Percentiles rank a stretch among this genome's conserved stretches.
Conservation (phyloP, 495 filamentous ascomycete species). For the Aspergillus conjunctus region DNA sequence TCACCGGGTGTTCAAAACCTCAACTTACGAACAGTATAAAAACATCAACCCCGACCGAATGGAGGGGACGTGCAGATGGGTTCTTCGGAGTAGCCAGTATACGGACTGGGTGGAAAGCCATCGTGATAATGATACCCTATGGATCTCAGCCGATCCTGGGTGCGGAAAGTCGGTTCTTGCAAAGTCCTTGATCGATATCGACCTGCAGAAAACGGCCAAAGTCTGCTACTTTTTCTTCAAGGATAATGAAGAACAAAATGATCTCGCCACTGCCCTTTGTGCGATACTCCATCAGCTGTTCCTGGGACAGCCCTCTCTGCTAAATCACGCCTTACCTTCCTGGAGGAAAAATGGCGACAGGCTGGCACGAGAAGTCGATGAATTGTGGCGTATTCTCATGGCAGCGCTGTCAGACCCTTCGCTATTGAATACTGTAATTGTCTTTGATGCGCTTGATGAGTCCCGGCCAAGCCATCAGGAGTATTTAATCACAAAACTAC, state of each 20-base stretch:
- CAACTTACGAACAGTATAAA: neutral
- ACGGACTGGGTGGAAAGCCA: slow-evolving; percentile 17
- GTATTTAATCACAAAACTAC: slow-evolving; percentile 29
- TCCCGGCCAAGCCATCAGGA: slow-evolving; percentile 27
- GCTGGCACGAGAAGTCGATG: slow-evolving; percentile 26
- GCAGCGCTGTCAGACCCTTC: slow-evolving; percentile 21
- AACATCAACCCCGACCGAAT: neutral
- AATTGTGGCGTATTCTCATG: slow-evolving; percentile 39
- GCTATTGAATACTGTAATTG: slow-evolving; percentile 31
- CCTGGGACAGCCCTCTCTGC: slow-evolving; percentile 25
- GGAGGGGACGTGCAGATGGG: neutral
- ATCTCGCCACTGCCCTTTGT: slow-evolving; percentile 35
- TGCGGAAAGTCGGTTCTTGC: slow-evolving; percentile 51
- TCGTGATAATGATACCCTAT: slow-evolving; percentile 39
- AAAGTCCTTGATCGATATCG: slow-evolving; percentile 35
- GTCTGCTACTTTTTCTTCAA: slow-evolving; percentile 54
- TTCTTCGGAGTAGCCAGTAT: neutral
- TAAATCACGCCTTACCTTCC: slow-evolving; percentile 30
- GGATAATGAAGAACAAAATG: slow-evolving; percentile 40
- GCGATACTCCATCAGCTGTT: slow-evolving; percentile 48
- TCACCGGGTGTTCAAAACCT: neutral
- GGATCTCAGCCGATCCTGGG: slow-evolving; percentile 48
- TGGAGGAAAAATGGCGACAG: slow-evolving; percentile 21
- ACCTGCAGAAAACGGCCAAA: slow-evolving; percentile 10
- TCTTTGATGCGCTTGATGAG: slow-evolving; percentile 49